Evolutionary conservation across 768 basidiomycete genomes (phyloP), one percentile per base, ranked within the genome.

Genomic region (Trametes villosa): DNA sequence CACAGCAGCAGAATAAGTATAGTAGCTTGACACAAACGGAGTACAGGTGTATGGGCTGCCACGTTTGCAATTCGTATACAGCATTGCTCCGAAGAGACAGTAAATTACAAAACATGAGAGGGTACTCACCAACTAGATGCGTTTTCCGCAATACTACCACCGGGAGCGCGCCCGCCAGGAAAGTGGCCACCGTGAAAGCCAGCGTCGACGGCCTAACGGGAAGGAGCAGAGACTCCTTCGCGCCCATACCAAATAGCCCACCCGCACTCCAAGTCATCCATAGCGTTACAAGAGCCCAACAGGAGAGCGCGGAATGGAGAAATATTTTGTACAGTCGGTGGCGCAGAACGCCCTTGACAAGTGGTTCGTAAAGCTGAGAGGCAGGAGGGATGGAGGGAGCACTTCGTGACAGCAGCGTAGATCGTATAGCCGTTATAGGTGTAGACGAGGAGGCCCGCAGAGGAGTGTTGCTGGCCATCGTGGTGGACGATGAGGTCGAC

Each of bases 351-450:
- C 80, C 72, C 67, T 87, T 89, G 2, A 86, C 82, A 45, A 85
- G 80, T 9, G 88, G 88, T 63, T 89, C 86, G 68, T 86, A 92
- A 1, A 78, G 73, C 64, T 85, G 81, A 6, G 80, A 74, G 2
- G 89, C 72, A 0, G 86, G 78, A 0, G 88, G 86, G 6, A 91
- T 73, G 1, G 80, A 74, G 0, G 84, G 83, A 1, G 86, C 73
- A 0, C 84, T 74, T 50, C 83, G 83, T n/a, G 79, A 74, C 9
- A 74, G 69, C 22, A 75, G 67, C 5, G 63, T 70, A 1, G 74
- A 73, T 24, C 72, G 63, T 41, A 71, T 68, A 29, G 86, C 86
- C 61, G 81, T 77, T 17, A 81, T 73, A 8, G 83, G 81, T 17
- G 79, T 72, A 36, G 72, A 61, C 1, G 60, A 55, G 12, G 42